A percentile compares a stretch with the other conserved stretches of the same genome.
These are phyloP conservation scores for Tuber borchii DNA, from an alignment of 495 filamentous ascomycete species.

Conservation along the genomic window DNA sequence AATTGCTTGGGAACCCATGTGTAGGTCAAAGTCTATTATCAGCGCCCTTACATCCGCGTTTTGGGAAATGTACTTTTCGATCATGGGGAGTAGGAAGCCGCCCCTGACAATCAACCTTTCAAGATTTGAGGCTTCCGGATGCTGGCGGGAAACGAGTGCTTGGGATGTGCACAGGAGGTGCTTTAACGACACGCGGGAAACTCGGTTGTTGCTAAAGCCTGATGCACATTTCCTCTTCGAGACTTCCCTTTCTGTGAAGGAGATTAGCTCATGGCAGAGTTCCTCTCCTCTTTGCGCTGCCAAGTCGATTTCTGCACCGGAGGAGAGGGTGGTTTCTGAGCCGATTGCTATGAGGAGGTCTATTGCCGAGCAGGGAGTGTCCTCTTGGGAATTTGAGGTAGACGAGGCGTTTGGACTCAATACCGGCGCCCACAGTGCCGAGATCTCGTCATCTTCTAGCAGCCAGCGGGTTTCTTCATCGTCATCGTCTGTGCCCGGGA, in stretches of 20 bases:
- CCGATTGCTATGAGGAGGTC: slow-evolving; percentile 30
- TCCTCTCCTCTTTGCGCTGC: slow-evolving; percentile 18
- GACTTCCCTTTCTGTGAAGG: neutral
- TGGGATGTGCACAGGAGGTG: slow-evolving; percentile 27
- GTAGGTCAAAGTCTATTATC: slow-evolving; percentile 32
- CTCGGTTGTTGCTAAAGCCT: neutral
- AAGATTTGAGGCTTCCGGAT: slow-evolving; percentile 11
- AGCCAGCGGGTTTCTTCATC: slow-evolving; percentile 31
- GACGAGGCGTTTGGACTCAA: slow-evolving; percentile 8
- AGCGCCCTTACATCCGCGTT: slow-evolving; percentile 25
- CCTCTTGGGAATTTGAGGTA: slow-evolving; percentile 1
- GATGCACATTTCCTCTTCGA: slow-evolving; percentile 26
- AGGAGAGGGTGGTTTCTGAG: slow-evolving; percentile 9
- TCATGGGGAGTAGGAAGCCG: slow-evolving; percentile 25
- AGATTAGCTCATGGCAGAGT: slow-evolving; percentile 16
- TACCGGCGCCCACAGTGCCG: slow-evolving; percentile 25
- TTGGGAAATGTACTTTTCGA: slow-evolving; percentile 24
- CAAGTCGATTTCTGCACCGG: slow-evolving; percentile 20
- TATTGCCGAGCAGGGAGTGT: slow-evolving; percentile 22
- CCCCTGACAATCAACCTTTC: slow-evolving; percentile 26
- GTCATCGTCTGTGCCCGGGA: slow-evolving; percentile 15
- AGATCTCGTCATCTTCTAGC: slow-evolving; percentile 20
- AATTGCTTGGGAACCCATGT: slow-evolving; percentile 33
- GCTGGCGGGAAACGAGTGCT: slow-evolving; percentile 18
- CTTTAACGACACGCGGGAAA: slow-evolving; percentile 20